Percentiles rank a stretch among this genome's conserved stretches.
Conservation (phyloP, 805 yeast species). For the Lipomyces sp. region DNA sequence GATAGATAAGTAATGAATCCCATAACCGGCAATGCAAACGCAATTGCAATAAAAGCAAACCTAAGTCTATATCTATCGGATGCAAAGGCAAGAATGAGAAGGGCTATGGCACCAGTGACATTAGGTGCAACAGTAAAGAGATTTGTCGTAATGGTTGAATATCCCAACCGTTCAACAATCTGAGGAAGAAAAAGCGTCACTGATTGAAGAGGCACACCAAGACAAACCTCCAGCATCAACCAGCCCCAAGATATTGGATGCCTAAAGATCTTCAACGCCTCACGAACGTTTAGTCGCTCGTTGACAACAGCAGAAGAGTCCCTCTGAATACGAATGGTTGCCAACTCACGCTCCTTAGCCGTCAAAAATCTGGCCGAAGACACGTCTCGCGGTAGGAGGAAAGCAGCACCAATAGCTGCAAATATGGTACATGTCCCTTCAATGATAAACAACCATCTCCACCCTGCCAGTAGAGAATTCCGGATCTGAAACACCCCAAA, state of each 20-base stretch:
- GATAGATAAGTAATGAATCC: conserved; percentile 56
- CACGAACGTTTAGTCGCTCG: conserved; percentile 48
- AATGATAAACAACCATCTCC: conserved; percentile 55
- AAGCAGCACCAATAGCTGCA: conserved; percentile 40
- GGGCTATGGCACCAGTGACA: conserved; percentile 53
- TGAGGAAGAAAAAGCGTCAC: conserved; percentile 49
- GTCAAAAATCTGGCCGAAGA: conserved; percentile 48
- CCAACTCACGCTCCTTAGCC: conserved; percentile 51
- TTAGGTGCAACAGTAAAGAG: conserved; percentile 64
- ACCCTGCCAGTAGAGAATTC: conserved; percentile 49
- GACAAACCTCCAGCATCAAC: conserved; percentile 53
- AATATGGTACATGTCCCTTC: conserved; percentile 53
- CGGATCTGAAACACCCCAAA: conserved; percentile 57
- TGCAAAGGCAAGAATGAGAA: conserved; percentile 49
- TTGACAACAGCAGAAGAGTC: conserved; percentile 53
- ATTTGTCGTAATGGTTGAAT: conserved; percentile 71
- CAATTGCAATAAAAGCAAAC: conserved; percentile 49
- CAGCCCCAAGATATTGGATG: conserved; percentile 54
- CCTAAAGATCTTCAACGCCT: conserved; percentile 52
- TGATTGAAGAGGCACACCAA: conserved; percentile 56
- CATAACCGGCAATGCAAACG: conserved; percentile 50
- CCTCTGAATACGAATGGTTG: conserved; percentile 49
- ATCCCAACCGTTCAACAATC: conserved; percentile 61
- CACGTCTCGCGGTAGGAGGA: conserved; percentile 50
- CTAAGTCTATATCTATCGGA: conserved; percentile 52